Percentiles rank a stretch among this genome's conserved stretches.
phyloP scores from a whole-genome alignment of 805 yeast genomes.

The Saccharomyces jurei region DNA sequence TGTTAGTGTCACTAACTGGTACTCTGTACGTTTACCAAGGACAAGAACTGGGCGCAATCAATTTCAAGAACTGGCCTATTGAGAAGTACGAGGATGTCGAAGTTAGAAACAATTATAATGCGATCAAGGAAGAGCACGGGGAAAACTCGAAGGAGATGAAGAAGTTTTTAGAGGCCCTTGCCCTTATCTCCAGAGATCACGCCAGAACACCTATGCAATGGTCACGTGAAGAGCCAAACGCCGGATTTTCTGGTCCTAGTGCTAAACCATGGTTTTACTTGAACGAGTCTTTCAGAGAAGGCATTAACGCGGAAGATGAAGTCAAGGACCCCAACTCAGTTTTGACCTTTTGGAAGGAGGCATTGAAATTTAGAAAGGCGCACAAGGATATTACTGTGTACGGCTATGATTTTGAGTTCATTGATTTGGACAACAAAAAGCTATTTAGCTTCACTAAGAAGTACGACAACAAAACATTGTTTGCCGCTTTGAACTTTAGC shows the following conservation, averaged over 20 bases:
- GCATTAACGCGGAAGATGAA: conserved; percentile 42
- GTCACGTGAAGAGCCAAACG: conserved; percentile 34
- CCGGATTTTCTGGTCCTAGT: conserved; percentile 37
- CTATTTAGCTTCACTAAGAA: conserved; percentile 38
- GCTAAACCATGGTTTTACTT: conserved; percentile 47
- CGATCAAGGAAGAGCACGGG: conserved; percentile 23
- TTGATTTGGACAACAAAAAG: conserved; percentile 37
- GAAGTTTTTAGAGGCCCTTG: conserved; percentile 30
- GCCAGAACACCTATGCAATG: conserved; percentile 53
- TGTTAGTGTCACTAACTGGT: conserved; percentile 43
- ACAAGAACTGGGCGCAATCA: conserved; percentile 52
- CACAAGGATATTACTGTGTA: conserved; percentile 38
- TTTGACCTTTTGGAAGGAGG: conserved; percentile 38
- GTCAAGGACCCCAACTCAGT: conserved; percentile 39
- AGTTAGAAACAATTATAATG: conserved; percentile 36
- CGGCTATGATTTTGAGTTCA: conserved; percentile 37
- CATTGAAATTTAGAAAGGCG: conserved; percentile 37
- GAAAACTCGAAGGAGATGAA: conserved; percentile 23
- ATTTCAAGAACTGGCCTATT: conserved; percentile 39
- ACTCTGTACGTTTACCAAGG: conserved; percentile 53
- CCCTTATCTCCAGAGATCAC: conserved; percentile 42
- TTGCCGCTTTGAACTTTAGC: conserved; percentile 39
- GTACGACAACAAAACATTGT: conserved; percentile 27
- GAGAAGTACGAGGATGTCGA: conserved; percentile 45
- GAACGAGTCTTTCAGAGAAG: conserved; percentile 40